Conservation (phyloP, 1,284 basidiomycete species). For the Wallemia mellicola region DNA sequence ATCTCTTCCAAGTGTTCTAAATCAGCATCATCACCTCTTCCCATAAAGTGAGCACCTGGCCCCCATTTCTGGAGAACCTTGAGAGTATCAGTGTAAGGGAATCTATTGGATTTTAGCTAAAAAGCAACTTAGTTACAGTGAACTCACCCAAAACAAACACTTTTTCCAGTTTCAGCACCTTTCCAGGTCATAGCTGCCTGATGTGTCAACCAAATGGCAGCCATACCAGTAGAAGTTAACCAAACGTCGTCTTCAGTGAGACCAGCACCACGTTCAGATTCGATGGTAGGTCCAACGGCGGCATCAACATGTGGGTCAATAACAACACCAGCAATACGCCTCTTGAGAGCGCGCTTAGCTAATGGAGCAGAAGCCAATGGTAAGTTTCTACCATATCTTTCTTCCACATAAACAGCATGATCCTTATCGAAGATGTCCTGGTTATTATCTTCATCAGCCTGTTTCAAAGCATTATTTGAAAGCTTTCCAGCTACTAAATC, state of each 20-base stretch:
- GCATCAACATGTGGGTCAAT: slow-evolving; percentile 25
- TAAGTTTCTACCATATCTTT: slow-evolving; percentile 80
- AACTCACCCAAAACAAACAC: slow-evolving; percentile 63
- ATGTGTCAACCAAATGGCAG: slow-evolving; percentile 73
- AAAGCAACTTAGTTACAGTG: slow-evolving; percentile 1
- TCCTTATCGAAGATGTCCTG: slow-evolving; percentile 18
- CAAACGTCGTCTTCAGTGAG: slow-evolving; percentile 63
- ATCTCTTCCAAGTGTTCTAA: slow-evolving; percentile 34
- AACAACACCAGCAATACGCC: slow-evolving; percentile 66
- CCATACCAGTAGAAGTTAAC: slow-evolving; percentile 65
- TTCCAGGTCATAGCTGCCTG: slow-evolving; percentile 29
- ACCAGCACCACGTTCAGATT: slow-evolving; percentile 13
- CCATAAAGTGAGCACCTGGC: slow-evolving; percentile 70
- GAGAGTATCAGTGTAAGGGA: slow-evolving; percentile 90
- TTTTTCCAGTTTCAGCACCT: slow-evolving; percentile 29
- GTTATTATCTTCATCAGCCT: slow-evolving; percentile 9
- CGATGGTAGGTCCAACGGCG: slow-evolving; percentile 3
- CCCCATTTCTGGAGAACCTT: slow-evolving; percentile 95
- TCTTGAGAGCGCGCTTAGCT: slow-evolving; percentile 57
- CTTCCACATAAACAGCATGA: slow-evolving; percentile 38
- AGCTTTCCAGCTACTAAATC: background rate
- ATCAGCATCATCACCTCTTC: slow-evolving; percentile 45
- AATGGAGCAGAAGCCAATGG: slow-evolving; percentile 38
- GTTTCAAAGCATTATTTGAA: background rate
- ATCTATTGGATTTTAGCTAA: slow-evolving; percentile 24